These are phyloP conservation scores for Podospora tetraspora DNA, from an alignment of 495 filamentous ascomycete genomes.

Conservation along the genomic window DNA sequence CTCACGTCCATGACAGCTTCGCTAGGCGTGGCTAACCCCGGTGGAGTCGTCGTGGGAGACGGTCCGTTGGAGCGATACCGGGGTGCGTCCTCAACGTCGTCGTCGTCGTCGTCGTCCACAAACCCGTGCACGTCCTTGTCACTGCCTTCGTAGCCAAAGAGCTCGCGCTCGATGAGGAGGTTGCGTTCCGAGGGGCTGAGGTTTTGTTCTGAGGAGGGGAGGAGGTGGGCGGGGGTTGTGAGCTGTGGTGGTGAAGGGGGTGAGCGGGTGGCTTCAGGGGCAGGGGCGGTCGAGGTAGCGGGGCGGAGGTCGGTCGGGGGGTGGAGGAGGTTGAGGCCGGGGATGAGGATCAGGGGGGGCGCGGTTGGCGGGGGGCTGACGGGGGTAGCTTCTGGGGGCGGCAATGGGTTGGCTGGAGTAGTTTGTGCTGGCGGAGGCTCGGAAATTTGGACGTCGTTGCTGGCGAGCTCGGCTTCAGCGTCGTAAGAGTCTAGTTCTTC, in stretches of 20 bases:
- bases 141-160: slow-evolving; percentile 1
- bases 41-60: neutral
- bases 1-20: slow-evolving; percentile 25
- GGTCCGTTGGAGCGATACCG: neutral
- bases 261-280: neutral
- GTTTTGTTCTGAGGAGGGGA: neutral
- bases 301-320: neutral
- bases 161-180: neutral
- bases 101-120: slow-evolving; percentile 12
- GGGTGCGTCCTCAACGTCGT: neutral
- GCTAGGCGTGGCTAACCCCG: slow-evolving; percentile 1
- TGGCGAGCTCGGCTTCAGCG: neutral
- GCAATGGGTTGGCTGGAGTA: neutral
- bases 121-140: slow-evolving; percentile 2
- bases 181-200: neutral
- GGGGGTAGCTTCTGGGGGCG: neutral
- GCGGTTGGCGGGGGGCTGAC: neutral
- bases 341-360: neutral
- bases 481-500: neutral
- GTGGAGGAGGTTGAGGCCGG: neutral
- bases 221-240: neutral
- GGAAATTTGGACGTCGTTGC: neutral
- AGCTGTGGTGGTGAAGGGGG: neutral
- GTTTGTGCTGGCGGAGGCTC: neutral
- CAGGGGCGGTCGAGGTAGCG: neutral